Percentiles rank a stretch among this genome's conserved stretches.
Conservation (phyloP, 768 basidiomycete genomes). For the Hygrophorus pudorinus region DNA sequence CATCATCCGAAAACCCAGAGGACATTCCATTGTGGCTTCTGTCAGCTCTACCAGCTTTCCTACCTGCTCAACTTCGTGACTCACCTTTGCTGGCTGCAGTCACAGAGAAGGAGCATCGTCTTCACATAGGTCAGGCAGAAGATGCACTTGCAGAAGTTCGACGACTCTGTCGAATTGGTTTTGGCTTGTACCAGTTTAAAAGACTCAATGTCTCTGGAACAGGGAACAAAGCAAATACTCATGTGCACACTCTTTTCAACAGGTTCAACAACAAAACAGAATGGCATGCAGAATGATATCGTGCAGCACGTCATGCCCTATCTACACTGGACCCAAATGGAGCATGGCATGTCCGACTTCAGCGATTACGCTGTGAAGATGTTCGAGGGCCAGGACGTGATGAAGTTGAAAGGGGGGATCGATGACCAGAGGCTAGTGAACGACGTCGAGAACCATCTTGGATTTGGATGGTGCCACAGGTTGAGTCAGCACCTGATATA, state of each 20-base stretch:
- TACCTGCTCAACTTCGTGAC: neutral
- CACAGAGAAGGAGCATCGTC: slow-evolving; percentile 12
- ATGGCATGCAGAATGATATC: neutral
- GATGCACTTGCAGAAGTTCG: slow-evolving; percentile 16
- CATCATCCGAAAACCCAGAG: no score
- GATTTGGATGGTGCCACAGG: slow-evolving; percentile 2
- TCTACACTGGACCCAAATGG: slow-evolving; percentile 1
- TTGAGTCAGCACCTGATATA: neutral
- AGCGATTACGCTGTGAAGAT: neutral
- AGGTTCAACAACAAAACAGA: slow-evolving; percentile 1
- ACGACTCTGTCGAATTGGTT: neutral
- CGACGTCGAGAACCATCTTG: slow-evolving; percentile 4
- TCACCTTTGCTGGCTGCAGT: neutral
- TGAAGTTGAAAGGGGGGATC: neutral
- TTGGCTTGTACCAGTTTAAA: neutral
- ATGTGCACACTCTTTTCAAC: neutral
- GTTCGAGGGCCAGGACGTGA: neutral
- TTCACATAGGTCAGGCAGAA: slow-evolving; percentile 16
- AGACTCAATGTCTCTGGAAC: neutral
- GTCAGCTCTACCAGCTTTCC: slow-evolving; percentile 9
- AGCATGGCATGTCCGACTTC: neutral
- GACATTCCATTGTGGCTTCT: slow-evolving; percentile 15
- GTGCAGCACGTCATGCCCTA: neutral
- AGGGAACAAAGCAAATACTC: slow-evolving; percentile 1
- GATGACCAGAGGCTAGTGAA: neutral